Evolutionary conservation across 2,329 filamentous ascomycete genomes (phyloP).

Genomic region (Colletotrichum cuscutae): DNA sequence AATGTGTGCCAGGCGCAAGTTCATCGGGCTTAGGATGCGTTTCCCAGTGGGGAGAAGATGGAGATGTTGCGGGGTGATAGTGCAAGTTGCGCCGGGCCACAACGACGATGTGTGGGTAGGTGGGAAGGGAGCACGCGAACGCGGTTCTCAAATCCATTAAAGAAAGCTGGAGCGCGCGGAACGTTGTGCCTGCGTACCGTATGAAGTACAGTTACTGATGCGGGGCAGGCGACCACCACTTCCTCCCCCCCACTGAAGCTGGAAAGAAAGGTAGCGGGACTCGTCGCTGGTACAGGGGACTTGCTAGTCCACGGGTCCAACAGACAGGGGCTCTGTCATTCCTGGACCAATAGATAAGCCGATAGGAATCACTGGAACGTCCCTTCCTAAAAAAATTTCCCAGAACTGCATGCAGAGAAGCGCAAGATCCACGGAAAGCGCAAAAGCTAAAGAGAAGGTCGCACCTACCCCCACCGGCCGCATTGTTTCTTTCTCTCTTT

Average conservation of each 20-base stretch:
- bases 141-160: constrained; percentile 26
- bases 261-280: constrained; percentile 4
- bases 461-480: constrained; percentile 5
- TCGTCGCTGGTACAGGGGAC: constrained; percentile 12
- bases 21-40: neutral
- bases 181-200: neutral
- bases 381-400: constrained; percentile 31
- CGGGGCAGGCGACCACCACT: constrained; percentile 21
- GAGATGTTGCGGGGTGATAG: constrained; percentile 11
- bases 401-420: constrained; percentile 28
- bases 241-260: constrained; percentile 22
- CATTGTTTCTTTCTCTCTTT: neutral
- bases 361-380: constrained; percentile 27
- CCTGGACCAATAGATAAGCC: constrained; percentile 30
- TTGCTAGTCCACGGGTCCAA: constrained; percentile 12
- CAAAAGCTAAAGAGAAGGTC: constrained; percentile 28
- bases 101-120: constrained; percentile 2
- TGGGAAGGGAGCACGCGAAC: constrained; percentile 8
- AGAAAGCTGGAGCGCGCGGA: constrained; percentile 3
- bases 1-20: neutral
- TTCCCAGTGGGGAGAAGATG: neutral
- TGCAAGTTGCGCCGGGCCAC: constrained; percentile 6
- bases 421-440: constrained; percentile 20
- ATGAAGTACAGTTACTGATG: neutral
- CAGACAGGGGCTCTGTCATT: constrained; percentile 6